A percentile compares a stretch with the other conserved stretches of the same genome.
These are phyloP conservation scores for Candolleomyces efflorescens DNA, from an alignment of 768 basidiomycete genomes.

Conservation along the genomic window DNA sequence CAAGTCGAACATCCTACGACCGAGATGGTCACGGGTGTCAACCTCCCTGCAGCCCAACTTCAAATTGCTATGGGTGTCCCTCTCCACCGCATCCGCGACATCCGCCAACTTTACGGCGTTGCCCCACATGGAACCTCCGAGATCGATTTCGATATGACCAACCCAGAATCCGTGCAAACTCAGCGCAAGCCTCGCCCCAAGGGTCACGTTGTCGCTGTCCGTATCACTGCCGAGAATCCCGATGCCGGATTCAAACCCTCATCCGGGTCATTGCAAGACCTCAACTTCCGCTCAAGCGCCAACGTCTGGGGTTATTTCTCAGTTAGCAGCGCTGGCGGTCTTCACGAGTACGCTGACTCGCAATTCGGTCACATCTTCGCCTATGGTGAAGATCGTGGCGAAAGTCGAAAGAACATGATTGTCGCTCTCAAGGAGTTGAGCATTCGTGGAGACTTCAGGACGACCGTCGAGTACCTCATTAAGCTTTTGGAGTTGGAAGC, in stretches of 20 bases:
- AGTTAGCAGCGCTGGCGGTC: constrained; percentile 89
- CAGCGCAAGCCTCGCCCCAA: constrained; percentile 96
- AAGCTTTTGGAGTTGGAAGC: constrained; percentile 93
- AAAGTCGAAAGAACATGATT: constrained; percentile 99
- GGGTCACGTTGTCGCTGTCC: constrained; percentile 98
- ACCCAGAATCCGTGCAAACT: constrained; percentile 80
- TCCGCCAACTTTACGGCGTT: constrained; percentile 93
- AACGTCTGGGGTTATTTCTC: constrained; percentile 99
- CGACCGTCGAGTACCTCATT: constrained; percentile 98
- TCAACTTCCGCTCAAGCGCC: constrained; percentile 98
- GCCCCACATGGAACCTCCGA: constrained; percentile 84
- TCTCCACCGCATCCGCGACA: constrained; percentile 91
- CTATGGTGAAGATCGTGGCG: constrained; percentile 92
- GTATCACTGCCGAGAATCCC: constrained; percentile 99
- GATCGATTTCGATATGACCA: constrained; percentile 95
- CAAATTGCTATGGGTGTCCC: constrained; percentile 99
- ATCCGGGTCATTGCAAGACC: constrained; percentile 93
- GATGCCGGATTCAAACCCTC: constrained; percentile 99
- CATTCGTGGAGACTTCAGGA: constrained; percentile 98
- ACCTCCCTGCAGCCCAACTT: constrained; percentile 94
- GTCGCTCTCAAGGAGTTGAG: constrained; percentile 97
- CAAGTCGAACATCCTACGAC: constrained; percentile 99
- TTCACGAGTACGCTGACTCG: constrained; percentile 98
- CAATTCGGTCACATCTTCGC: constrained; percentile 99
- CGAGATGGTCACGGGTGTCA: constrained; percentile 99